Base-by-base conservation (phyloP, 139 green algal genomes). In the Bryopsis sp. region DNA sequence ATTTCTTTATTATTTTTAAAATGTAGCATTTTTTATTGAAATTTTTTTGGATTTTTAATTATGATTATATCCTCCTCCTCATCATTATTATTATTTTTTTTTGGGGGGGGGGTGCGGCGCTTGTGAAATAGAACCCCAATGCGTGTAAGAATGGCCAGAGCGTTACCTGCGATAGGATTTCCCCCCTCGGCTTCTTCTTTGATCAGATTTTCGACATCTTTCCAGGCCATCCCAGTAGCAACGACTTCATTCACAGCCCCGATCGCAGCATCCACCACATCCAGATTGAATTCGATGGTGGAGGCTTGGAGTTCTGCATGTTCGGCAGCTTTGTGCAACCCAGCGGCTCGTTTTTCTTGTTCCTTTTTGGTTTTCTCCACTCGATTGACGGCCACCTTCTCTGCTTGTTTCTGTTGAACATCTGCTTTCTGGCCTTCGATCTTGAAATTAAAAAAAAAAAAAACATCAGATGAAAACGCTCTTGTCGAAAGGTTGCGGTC, bases 161-260 rank as follows among this genome's bases (percentile, higher is more conserved):
- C n/a, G n/a, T n/a, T n/a, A n/a, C n/a, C n/a, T n/a, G 92, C 92
- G 63, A 98, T 88, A 0, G 93, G 93, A 75, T 98, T 98, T 36
- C 93, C 93, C 2, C 84, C 84, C 2, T 73, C 70, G 34, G 78
- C 72, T 85, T 95, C 88, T 8, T 82, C 78, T 43, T 81, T 76
- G 66, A 95, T 89, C 67, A 92, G 73, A 2, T 31, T 22, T 46
- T 81, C 83, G 34, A 98, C 75, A 39, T 96, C 90, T 15, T 50
- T 62, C 93, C 93, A 98, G 76, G 91, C 83, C 82, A 96, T 93
- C 26, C 92, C 66, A 33, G 69, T 68, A 46, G 87, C 90, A 63
- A 97, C 72, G 32, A 84, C 86, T 32, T 74, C 73, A 48, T 91
- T 90, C 33, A 98, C 81, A 7, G 92, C 87, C 4, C 77, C 71